These are phyloP conservation scores for Gossypium stocksii DNA, from an alignment of 345 rosid species.

Conservation along the genomic window DNA sequence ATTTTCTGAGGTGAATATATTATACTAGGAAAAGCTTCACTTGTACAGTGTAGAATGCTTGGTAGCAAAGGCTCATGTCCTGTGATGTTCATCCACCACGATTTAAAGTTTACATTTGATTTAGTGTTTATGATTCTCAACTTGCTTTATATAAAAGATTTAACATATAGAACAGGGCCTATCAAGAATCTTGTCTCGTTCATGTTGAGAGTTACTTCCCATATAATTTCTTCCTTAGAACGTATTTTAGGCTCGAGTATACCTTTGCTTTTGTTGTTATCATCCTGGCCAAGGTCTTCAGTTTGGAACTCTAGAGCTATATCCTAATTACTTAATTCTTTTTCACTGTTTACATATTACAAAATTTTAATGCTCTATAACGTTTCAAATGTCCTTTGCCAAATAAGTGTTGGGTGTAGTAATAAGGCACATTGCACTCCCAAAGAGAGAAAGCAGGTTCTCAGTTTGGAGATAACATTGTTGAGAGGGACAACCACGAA, in stretches of 20 bases:
- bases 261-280: constrained; percentile 6
- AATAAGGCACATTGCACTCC: no score
- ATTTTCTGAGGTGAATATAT: not conserved
- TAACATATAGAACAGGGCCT: not conserved
- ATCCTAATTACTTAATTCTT: not conserved
- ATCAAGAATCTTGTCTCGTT: not conserved
- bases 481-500: no score
- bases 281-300: not conserved
- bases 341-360: not conserved
- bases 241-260: not conserved
- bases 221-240: not conserved
- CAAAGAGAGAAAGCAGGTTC: no score
- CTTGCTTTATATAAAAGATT: not conserved
- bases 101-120: not conserved
- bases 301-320: not conserved
- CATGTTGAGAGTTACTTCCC: not conserved
- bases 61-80: not conserved
- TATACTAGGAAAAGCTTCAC: not conserved
- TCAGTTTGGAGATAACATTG: no score
- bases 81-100: not conserved
- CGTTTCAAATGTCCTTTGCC: not conserved
- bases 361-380: not conserved
- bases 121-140: not conserved
- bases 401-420: no score
- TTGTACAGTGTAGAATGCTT: not conserved